A percentile compares a stretch with the other conserved stretches of the same genome.
These are phyloP conservation scores for Amanita pseudoporphyria DNA, from an alignment of 768 basidiomycete genomes.

Conservation along the genomic window DNA sequence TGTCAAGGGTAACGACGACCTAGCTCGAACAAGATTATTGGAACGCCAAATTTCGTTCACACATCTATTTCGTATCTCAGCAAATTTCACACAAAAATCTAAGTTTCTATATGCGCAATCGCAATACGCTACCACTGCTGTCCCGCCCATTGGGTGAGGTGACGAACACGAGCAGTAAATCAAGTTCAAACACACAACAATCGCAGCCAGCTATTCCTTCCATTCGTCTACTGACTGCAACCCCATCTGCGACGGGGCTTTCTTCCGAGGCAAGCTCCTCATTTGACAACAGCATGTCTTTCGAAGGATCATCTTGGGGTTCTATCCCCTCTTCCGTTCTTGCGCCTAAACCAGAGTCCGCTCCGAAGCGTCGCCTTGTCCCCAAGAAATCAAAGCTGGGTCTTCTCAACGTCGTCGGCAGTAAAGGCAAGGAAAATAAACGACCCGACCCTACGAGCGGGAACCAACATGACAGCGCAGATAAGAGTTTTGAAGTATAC, in stretches of 20 bases:
- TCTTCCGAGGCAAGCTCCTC: slow-evolving; percentile 26
- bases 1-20: slow-evolving; percentile 6
- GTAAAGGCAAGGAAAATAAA: slow-evolving; percentile 22
- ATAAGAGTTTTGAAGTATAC: slow-evolving; percentile 48
- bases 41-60: slow-evolving; percentile 6
- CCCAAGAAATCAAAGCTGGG: slow-evolving; percentile 56
- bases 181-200: slow-evolving; percentile 19
- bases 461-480: slow-evolving; percentile 14
- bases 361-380: slow-evolving; percentile 23
- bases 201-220: slow-evolving; percentile 34
- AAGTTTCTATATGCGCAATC: slow-evolving; percentile 9
- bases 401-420: slow-evolving; percentile 21
- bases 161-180: slow-evolving; percentile 4
- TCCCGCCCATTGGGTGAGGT: slow-evolving; percentile 20
- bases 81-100: background rate
- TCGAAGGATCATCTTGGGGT: slow-evolving; percentile 26
- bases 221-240: slow-evolving; percentile 62
- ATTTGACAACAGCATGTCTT: slow-evolving; percentile 19
- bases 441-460: slow-evolving; percentile 2
- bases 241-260: slow-evolving; percentile 43
- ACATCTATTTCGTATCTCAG: background rate
- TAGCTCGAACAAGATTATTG: background rate
- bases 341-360: slow-evolving; percentile 19
- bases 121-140: slow-evolving; percentile 10
- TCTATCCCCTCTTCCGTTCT: slow-evolving; percentile 21